Base-by-base conservation (phyloP, 192 early-diverging fungal genomes). In the Nowakowskiella sp. region DNA sequence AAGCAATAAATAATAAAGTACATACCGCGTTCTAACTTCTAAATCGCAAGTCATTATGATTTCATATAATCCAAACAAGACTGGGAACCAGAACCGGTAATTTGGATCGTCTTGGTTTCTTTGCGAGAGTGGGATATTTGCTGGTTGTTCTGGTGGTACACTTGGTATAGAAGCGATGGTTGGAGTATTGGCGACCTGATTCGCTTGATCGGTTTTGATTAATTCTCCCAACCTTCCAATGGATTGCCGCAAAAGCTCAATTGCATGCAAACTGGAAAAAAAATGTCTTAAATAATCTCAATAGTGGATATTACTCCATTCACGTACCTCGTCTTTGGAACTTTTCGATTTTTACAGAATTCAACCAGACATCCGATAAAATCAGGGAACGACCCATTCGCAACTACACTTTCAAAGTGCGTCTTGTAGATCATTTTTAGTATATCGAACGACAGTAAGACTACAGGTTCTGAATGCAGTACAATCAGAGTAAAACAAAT, bases 31-130 rank as follows among this genome's bases (percentile, higher is more conserved):
- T 36, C 92, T 71, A 36, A 96, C 90, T 66, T 96, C 92, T 25
- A 96, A 70, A 48, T 95, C 90, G 44, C 87, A 84, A 24, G 86
- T 84, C 91, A 96, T 92, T 25, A 91, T 83, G 0, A 92, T 78
- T 47, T 89, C 84, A 62, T 92, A 85, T 34, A 93, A 72, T 27
- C 89, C 89, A 49, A 88, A 85, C 36, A 96, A 70, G n/a, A 87
- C 71, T 0, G 91, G 89, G 70, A 90, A 87, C 90, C 88, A 93
- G 32, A 68, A 73, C 48, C 67, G 63, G 50, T 73, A 74, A 31
- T 57, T 61, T 1, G 66, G 64, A 48, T 81, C 79, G n/a, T 81
- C 79, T 33, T 74, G 65, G 0, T 64, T 51, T 44, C 8, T 30
- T 49, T 9, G 29, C 36, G 4, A 27, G 23, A 44, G 21, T 25